Evolutionary conservation across 495 filamentous ascomycete species (phyloP), one percentile per base, ranked within the genome.

Genomic region (Talaromyces proteolyticus): DNA sequence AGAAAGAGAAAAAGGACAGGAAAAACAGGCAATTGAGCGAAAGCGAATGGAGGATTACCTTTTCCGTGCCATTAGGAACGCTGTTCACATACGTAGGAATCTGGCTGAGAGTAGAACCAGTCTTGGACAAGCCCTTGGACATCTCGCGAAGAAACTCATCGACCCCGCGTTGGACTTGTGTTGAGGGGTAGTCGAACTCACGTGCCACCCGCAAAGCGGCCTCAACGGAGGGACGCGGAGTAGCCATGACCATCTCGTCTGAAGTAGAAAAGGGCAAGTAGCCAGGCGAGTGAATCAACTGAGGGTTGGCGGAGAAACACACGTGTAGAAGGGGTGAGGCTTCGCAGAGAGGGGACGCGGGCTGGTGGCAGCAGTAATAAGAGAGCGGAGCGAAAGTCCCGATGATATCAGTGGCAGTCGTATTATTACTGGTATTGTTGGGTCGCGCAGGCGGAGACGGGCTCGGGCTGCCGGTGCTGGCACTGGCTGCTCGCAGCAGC

Each of bases 31-130:
- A 55, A 34, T 34, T 34, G 29, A 4, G 29, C 8, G 12, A 6
- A 12, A 29, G 26, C 26, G 12, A 5, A 29, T n/a, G n/a, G n/a
- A 29, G 5, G 6, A 29, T 18, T 56, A 77, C 73, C 84, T 96
- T 95, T 62, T 98, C 93, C 2, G 91, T 96, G 54, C 93, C 93
- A 80, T 97, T 95, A 55, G 93, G 94, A 3, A 97, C 94, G 8
- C 78, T 82, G 2, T 93, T 96, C 36, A 98, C 92, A 63, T 92
- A 98, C 19, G 93, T 95, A 0, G 93, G 93, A 58, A 98, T 98
- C 72, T 97, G 94, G 67, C 84, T 88, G 77, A 98, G 68, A 47
- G 85, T 88, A 3, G 87, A 81, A 42, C 84, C 84, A 58, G 89
- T 80, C 62, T 87, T 85, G 42, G 81, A 65, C 60, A 94, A 68